Evolutionary conservation across 257 asterid genomes (phyloP), one percentile per base, ranked within the genome.

Genomic region (Capsicum chinense): DNA sequence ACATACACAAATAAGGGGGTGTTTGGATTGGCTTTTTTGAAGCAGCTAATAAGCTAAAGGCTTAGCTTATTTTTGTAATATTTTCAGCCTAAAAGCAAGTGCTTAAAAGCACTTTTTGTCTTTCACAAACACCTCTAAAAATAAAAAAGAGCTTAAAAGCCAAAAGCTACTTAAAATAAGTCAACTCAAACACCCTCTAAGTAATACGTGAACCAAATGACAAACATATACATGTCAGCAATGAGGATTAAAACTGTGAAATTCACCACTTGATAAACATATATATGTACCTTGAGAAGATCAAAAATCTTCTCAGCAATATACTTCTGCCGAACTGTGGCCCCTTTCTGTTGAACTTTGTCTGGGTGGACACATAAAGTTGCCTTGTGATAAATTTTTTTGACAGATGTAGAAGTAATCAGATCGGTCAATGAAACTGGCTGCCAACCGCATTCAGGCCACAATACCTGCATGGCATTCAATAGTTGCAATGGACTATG

Each of bases 311-410:
- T 94, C 89, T 94, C 99, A 39, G 99, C 97, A 64, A 95, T 89
- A 84, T 93, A 95, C 86, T 92, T 92, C 89, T 95, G 97, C 83
- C 88, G 90, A 86, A 92, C 86, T 87, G 11, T 90, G 54, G 97
- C 95, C 85, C 99, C 99, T 88, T 87, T 92, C 84, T 95, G 99
- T 86, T 95, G 99, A 87, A 95, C 98, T 90, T 95, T 95, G 89
- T 95, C 99, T 1, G 99, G 98, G 86, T 95, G 99, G 86, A 95
- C 93, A 21, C 86, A 90, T 57, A 95, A 88, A 79, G 89, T 90
- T 26, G 98, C 97, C 86, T 86, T 94, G 79, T 88, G 87, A 78
- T 95, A 93, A 26, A 90, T 90, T 89, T 92, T 95, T 83, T 92
- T 95, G 79, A 95, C 99, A 54, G 99, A 90, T 63, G 83, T 87